Conservation (phyloP, 2,329 filamentous ascomycete genomes). For the Fusarium vanettenii region DNA sequence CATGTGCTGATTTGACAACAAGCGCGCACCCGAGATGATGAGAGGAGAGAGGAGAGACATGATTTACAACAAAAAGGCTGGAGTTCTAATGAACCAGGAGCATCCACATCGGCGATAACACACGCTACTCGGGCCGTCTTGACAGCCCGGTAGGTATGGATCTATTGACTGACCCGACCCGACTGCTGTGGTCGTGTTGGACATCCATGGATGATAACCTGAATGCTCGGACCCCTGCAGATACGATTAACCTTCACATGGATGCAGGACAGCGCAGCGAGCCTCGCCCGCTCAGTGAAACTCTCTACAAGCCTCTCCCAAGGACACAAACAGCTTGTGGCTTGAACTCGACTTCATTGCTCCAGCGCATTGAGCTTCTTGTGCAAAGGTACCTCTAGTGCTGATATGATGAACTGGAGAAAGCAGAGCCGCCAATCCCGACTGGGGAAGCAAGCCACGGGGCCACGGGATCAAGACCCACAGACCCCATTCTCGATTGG, state of each 20-base stretch:
- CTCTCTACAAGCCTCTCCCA: background rate
- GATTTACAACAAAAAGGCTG: background rate
- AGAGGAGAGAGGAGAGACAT: background rate
- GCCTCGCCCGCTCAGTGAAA: background rate
- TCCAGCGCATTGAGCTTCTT: background rate
- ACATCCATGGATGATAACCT: background rate
- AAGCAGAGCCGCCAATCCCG: conserved; percentile 22
- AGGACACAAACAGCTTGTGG: background rate
- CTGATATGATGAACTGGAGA: conserved; percentile 29
- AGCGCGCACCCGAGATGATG: conserved; percentile 16
- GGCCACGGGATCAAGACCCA: background rate
- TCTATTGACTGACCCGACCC: background rate
- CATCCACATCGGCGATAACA: background rate
- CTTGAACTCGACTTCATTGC: background rate
- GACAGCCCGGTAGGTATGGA: background rate
- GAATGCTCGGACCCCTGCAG: background rate
- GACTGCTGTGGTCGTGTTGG: background rate
- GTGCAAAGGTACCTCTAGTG: conserved; percentile 27
- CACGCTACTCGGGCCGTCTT: background rate
- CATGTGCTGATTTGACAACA: conserved; percentile 23
- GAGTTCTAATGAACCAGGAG: conserved; percentile 2
- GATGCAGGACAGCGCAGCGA: background rate
- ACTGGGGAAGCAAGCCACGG: conserved; percentile 10
- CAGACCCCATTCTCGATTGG: background rate
- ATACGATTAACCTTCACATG: background rate